Evolutionary conservation across 2,329 filamentous ascomycete species (phyloP), one percentile per base, ranked within the genome.

Genomic region (Diaporthe citrichinensis): DNA sequence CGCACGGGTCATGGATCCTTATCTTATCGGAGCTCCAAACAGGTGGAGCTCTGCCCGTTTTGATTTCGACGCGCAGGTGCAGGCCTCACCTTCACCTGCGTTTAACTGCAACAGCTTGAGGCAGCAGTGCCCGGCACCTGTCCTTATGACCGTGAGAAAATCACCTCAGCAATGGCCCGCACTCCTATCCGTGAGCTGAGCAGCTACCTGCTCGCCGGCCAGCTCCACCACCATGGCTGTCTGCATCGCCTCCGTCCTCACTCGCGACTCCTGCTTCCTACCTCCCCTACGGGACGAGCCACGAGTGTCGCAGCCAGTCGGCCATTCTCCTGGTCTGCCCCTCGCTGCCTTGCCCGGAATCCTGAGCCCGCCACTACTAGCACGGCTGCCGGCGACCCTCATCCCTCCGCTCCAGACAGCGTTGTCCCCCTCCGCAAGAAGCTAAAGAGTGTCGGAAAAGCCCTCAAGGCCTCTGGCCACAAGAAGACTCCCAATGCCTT

Each of bases 371-470:
- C 4, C 0, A 20, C 23, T 7, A n/a, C n/a, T n/a, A 23, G 15
- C 15, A 3, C 25, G 15, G 28, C 57, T 41, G 34, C 57, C 12
- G 34, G 0, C 10, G 20, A 36, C 31, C 31, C 3, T 36, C 41
- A 59, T 3, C 34, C 44, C 17, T 57, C 25, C n/a, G 69, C 28
- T 1, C 68, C 72, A 77, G 61, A 71, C 53, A 74, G 81, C 23
- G 57, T 80, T 62, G 83, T 89, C 0, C 92, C 93, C 14, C 85
- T 95, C 14, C 91, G 94, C 44, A 95, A 95, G 81, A 90, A 94
- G 80, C 83, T 94, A 74, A 95, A 94, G 80, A 92, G 94, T 36
- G 89, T 93, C 76, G 91, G 89, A 23, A 89, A 83, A 87, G 88
- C 83, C 77, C 84, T 81, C 81, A 90, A 88, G 77, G 81, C 83